Evolutionary conservation across 306 rosid genomes (phyloP), one percentile per base, ranked within the genome.

Genomic region (Carpinus viminea): DNA sequence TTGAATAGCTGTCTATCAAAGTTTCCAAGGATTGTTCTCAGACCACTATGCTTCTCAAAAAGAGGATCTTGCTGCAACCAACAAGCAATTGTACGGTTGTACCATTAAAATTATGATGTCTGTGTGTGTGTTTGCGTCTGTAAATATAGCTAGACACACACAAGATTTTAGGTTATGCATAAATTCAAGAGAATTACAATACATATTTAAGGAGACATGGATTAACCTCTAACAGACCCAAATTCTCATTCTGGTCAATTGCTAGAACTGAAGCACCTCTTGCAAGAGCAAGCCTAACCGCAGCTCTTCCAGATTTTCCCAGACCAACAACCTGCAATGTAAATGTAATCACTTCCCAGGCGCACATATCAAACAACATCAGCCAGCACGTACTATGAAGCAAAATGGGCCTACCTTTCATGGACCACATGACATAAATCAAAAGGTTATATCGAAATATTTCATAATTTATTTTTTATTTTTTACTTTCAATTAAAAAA

Each of bases 221-320:
- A 36, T 4, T 65, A 21, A 77, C 85, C 82, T 77, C 85, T 38
- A 82, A 47, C 15, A 56, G 65, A 12, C 76, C 79, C 68, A 77
- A 48, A 17, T 66, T 73, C 71, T 70, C 53, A 70, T 77, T 77
- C 24, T 56, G 65, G 68, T 82, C 82, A 50, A 82, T 64, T 12
- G 85, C 82, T 53, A 82, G 43, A 77, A 82, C 85, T 0, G 78
- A 82, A 65, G 85, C 85, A 20, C 85, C 85, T 77, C 82, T 77
- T 7, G 75, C 82, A 31, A 82, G 77, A 66, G 82, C 85, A 21
- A 82, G 85, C 75, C 74, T 82, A 41, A 77, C 79, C 11, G 79
- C 85, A 47, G 82, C 81, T 66, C 71, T 82, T 38, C 82, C 82
- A 57, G 85, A 82, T 62, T 77, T 82, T 64, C 85, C 85, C 51